Evolutionary conservation across 257 asterid genomes (phyloP).

Genomic region (Ballota nigra): DNA sequence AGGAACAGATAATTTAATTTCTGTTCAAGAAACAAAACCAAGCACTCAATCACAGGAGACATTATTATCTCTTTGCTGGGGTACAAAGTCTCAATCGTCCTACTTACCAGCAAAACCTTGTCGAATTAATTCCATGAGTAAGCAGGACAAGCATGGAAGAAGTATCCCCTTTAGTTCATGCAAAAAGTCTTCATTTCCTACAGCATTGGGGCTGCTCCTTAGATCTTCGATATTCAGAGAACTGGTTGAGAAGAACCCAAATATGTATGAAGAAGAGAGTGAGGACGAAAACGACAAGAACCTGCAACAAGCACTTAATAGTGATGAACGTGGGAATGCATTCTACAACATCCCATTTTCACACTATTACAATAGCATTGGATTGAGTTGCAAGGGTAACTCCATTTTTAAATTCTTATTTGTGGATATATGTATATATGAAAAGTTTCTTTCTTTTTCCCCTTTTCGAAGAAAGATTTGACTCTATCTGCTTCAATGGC

Average conservation of each 20-base stretch:
- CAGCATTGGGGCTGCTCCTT: constrained; percentile 35
- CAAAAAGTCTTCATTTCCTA: constrained; percentile 29
- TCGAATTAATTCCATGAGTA: constrained; percentile 15
- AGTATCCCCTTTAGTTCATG: constrained; percentile 15
- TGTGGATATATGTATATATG: constrained; percentile 22
- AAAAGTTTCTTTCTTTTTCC: neutral
- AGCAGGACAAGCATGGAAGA: constrained; percentile 30
- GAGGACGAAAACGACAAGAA: constrained; percentile 22
- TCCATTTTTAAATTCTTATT: neutral
- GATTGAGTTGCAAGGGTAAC: constrained; percentile 36
- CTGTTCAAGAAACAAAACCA: constrained; percentile 24
- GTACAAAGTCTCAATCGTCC: constrained; percentile 16
- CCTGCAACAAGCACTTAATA: constrained; percentile 12
- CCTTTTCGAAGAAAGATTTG: constrained; percentile 4
- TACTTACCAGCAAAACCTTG: constrained; percentile 31
- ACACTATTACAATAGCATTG: constrained; percentile 27
- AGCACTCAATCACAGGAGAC: neutral
- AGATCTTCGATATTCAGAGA: constrained; percentile 36
- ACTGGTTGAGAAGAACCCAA: constrained; percentile 38
- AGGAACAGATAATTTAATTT: constrained; percentile 14
- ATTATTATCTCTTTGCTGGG: neutral
- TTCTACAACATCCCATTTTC: constrained; percentile 21
- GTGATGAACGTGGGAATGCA: neutral
- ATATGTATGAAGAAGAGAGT: constrained; percentile 29
- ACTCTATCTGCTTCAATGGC: neutral